Percentiles rank a stretch among this genome's conserved stretches.
phyloP scores from a whole-genome alignment of 768 basidiomycete genomes.

The Boletus tomentosulus region DNA sequence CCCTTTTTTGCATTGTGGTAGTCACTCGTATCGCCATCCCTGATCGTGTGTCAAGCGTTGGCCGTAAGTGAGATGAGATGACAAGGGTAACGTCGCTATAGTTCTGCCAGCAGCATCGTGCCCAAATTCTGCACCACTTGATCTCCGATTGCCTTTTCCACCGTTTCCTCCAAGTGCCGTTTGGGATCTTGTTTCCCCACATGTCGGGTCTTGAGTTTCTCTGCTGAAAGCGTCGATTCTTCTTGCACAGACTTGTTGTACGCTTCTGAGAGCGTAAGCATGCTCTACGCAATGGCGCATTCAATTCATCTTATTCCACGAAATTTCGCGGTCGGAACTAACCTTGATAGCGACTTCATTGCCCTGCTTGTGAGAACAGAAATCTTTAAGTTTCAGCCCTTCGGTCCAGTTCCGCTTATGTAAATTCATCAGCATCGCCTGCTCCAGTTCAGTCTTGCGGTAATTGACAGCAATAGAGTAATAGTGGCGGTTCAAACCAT shows the following conservation, averaged over 20 bases:
- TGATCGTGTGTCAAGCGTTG: background rate
- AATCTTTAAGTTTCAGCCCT: constrained; percentile 88
- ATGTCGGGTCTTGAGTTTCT: constrained; percentile 95
- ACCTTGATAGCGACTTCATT: constrained; percentile 98
- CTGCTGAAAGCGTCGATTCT: constrained; percentile 89
- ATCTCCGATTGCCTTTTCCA: constrained; percentile 97
- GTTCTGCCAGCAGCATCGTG: constrained; percentile 90
- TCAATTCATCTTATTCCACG: constrained; percentile 14
- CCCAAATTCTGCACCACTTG: constrained; percentile 95
- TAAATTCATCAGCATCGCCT: constrained; percentile 97
- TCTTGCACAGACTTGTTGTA: constrained; percentile 99
- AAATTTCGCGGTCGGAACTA: constrained; percentile 22
- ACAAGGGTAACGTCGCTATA: constrained; percentile 41
- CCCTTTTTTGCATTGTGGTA: background rate
- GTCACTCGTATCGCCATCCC: background rate
- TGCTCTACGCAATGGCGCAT: constrained; percentile 38
- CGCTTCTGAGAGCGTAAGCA: constrained; percentile 87
- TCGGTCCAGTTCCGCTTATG: constrained; percentile 99
- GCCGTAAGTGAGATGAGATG: background rate
- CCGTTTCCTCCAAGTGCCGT: constrained; percentile 94
- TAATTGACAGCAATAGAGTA: constrained; percentile 98
- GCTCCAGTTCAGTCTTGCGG: constrained; percentile 96
- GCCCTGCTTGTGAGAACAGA: constrained; percentile 77
- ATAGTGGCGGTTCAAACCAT: constrained; percentile 96
- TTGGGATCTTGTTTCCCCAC: constrained; percentile 98